Percentiles rank a stretch among this genome's conserved stretches.
Conservation (phyloP, 345 rosid genomes). For the Salix caprea region DNA sequence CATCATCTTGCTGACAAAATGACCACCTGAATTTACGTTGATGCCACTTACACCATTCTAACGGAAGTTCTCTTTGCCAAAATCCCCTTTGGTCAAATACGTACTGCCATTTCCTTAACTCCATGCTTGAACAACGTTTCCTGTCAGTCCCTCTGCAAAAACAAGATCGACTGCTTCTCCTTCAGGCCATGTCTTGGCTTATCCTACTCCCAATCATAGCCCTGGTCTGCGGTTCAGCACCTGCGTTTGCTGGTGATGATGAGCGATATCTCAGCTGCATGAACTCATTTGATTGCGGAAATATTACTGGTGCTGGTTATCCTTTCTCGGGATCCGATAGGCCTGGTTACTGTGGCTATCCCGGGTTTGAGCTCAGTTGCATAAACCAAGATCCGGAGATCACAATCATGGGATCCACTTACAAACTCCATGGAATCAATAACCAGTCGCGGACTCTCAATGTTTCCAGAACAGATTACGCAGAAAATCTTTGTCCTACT, state of each 20-base stretch:
- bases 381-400: slow-evolving; percentile 9
- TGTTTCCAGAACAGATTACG: too few relatives aligned
- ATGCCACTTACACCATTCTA: neutral
- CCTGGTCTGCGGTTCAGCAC: too few relatives aligned
- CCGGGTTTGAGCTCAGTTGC: slow-evolving; percentile 24
- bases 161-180: neutral
- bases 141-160: too few relatives aligned
- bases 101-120: too few relatives aligned
- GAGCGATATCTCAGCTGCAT: slow-evolving; percentile 19
- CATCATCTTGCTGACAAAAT: neutral
- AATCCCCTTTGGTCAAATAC: too few relatives aligned
- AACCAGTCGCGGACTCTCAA: too few relatives aligned
- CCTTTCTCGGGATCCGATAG: slow-evolving; percentile 37
- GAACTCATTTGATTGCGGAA: slow-evolving; percentile 19
- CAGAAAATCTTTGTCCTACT: too few relatives aligned
- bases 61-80: too few relatives aligned
- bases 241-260: neutral
- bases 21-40: neutral
- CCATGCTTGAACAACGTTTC: too few relatives aligned
- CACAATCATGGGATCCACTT: slow-evolving; percentile 17
- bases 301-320: slow-evolving; percentile 10
- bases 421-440: too few relatives aligned
- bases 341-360: slow-evolving; percentile 20
- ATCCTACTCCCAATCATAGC: neutral
- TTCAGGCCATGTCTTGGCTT: neutral